Percentiles rank a stretch among this genome's conserved stretches.
phyloP scores from a whole-genome alignment of 2,329 filamentous ascomycete species.

The Grosmannia clavigera region DNA sequence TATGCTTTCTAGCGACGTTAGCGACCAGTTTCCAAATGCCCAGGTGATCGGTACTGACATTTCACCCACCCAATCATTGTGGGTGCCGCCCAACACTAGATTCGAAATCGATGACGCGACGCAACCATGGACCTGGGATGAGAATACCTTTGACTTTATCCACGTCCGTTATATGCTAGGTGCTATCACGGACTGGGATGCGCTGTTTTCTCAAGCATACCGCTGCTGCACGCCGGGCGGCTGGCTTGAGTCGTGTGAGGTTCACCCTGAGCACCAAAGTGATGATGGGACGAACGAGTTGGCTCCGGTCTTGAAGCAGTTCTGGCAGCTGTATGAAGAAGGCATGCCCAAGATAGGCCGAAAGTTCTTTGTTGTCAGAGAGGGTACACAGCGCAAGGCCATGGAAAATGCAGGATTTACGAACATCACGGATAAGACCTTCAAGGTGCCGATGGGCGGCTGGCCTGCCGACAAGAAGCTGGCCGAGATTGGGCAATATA shows the following conservation, averaged over 20 bases:
- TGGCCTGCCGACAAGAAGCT: neutral
- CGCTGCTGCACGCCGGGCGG: conserved; percentile 40
- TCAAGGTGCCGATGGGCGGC: conserved; percentile 3
- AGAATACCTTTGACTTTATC: conserved; percentile 40
- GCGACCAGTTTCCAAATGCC: conserved; percentile 28
- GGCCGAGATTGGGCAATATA: neutral
- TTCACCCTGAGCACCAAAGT: conserved; percentile 9
- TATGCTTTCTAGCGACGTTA: conserved; percentile 29
- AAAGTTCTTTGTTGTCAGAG: neutral
- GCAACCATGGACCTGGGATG: conserved; percentile 31
- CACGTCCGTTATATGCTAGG: conserved; percentile 42
- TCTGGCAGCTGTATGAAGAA: neutral
- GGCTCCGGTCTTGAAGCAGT: neutral
- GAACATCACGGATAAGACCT: neutral
- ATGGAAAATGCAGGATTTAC: conserved; percentile 2
- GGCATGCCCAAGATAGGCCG: conserved; percentile 1
- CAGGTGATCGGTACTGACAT: conserved; percentile 41
- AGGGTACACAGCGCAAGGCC: neutral
- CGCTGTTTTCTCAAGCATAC: conserved; percentile 34
- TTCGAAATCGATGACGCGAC: conserved; percentile 52
- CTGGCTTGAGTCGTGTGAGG: conserved; percentile 16
- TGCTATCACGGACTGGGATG: conserved; percentile 37
- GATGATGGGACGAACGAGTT: conserved; percentile 14
- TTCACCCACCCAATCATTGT: conserved; percentile 43
- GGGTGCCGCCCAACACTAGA: conserved; percentile 40